phyloP scores from a whole-genome alignment of 2,329 filamentous ascomycete genomes.

The Talaromyces albobiverticillius region DNA sequence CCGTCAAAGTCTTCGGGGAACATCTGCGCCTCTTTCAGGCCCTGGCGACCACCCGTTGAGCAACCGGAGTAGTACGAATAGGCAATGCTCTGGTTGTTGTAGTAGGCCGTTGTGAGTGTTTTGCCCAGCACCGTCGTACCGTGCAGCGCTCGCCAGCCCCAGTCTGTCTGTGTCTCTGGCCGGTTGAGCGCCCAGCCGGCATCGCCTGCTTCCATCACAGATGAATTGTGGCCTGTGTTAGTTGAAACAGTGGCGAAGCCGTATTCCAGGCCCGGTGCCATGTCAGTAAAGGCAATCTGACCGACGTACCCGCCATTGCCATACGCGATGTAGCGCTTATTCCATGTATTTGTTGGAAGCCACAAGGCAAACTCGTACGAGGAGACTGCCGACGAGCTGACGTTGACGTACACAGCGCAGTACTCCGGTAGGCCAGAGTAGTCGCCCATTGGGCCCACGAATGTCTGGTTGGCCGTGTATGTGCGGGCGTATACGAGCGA shows the following conservation, averaged over 20 bases:
- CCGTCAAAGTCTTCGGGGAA: constrained; percentile 7
- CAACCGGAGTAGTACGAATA: constrained; percentile 5
- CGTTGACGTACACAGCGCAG: background rate
- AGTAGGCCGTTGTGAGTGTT: too few relatives aligned
- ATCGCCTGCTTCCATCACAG: too few relatives aligned
- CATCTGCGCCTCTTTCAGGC: background rate
- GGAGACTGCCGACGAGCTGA: background rate
- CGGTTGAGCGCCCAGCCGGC: too few relatives aligned
- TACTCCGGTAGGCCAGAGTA: background rate
- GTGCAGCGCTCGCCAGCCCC: too few relatives aligned
- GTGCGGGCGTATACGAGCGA: background rate
- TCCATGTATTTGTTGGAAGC: background rate
- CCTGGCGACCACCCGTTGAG: constrained; percentile 1
- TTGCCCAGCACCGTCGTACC: too few relatives aligned
- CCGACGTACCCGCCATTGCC: background rate
- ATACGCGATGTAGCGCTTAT: background rate
- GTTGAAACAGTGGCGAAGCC: background rate
- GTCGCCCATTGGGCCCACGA: background rate
- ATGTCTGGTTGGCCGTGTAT: background rate
- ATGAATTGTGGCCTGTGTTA: too few relatives aligned
- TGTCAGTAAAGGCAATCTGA: background rate
- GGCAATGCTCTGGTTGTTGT: too few relatives aligned
- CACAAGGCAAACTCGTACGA: background rate
- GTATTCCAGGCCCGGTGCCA: background rate
- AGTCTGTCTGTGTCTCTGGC: too few relatives aligned